These are phyloP conservation scores for Rusavskia elegans DNA, from an alignment of 495 filamentous ascomycete species.

Conservation along the genomic window DNA sequence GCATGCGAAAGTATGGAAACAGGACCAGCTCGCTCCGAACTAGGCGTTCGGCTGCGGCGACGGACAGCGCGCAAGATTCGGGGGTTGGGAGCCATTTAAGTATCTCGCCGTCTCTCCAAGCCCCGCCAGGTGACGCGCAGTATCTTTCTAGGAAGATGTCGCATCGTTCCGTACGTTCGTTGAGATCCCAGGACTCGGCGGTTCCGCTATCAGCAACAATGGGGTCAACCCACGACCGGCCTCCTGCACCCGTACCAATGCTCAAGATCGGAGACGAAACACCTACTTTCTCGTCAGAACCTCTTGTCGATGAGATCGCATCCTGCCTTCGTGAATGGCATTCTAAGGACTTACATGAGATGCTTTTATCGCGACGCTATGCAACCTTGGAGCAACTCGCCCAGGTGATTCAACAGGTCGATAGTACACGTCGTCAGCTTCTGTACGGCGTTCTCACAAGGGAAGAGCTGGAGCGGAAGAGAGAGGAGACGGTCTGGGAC, in stretches of 20 bases:
- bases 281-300: conserved; percentile 71
- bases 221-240: conserved; percentile 36
- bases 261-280: conserved; percentile 95
- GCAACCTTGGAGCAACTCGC: conserved; percentile 65
- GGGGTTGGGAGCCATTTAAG: background rate
- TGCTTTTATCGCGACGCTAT: conserved; percentile 75
- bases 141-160: conserved; percentile 10
- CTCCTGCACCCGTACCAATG: conserved; percentile 88
- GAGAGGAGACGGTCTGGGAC: conserved; percentile 87
- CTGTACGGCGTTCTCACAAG: conserved; percentile 82
- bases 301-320: conserved; percentile 91
- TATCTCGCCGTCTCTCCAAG: conserved; percentile 1
- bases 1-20: conserved; percentile 2
- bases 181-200: conserved; percentile 5
- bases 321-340: conserved; percentile 97
- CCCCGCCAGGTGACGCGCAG: background rate
- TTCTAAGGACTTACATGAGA: conserved; percentile 85
- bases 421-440: conserved; percentile 72
- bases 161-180: conserved; percentile 9
- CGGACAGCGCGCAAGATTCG: conserved; percentile 3
- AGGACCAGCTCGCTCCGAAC: background rate
- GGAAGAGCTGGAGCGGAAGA: conserved; percentile 57
- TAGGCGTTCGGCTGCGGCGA: background rate
- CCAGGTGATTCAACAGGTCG: conserved; percentile 59
- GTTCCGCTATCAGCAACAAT: conserved; percentile 5